phyloP scores from a whole-genome alignment of 225 moss, liverwort and hornwort species.

The Sphagnum contortum region DNA sequence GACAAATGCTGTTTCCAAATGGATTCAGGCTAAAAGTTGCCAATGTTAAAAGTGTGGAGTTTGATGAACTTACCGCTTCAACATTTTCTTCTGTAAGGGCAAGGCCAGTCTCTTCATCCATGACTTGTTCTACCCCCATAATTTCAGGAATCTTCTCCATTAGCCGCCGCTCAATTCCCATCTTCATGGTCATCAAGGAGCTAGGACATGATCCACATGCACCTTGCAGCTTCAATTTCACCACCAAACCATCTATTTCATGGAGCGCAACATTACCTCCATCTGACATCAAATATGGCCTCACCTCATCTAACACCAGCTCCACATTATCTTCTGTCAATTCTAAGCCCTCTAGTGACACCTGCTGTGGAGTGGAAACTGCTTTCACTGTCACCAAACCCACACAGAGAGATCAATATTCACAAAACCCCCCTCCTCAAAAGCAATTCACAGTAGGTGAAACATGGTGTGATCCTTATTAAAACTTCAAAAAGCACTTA shows the following conservation, averaged over 20 bases:
- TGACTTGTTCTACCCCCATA: constrained; percentile 76
- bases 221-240: constrained; percentile 82
- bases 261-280: constrained; percentile 91
- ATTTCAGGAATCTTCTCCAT: constrained; percentile 94
- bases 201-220: constrained; percentile 97
- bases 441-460: too few species aligned
- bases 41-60: too few species aligned
- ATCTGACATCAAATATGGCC: constrained; percentile 87
- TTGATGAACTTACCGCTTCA: constrained; percentile 30
- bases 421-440: too few species aligned
- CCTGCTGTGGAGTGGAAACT: constrained; percentile 57
- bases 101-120: constrained; percentile 93
- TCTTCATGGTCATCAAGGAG: constrained; percentile 92
- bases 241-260: constrained; percentile 85
- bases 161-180: constrained; percentile 89
- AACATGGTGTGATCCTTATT: too few species aligned
- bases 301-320: constrained; percentile 79
- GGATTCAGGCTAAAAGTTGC: too few species aligned
- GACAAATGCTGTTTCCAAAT: too few species aligned
- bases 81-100: constrained; percentile 80
- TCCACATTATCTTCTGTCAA: constrained; percentile 92
- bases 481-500: too few species aligned
- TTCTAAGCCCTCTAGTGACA: constrained; percentile 56
- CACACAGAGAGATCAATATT: too few species aligned
- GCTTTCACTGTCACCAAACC: constrained; percentile 18